phyloP scores from a whole-genome alignment of 208 protist species.

The Balamuthia mandrillaris region DNA sequence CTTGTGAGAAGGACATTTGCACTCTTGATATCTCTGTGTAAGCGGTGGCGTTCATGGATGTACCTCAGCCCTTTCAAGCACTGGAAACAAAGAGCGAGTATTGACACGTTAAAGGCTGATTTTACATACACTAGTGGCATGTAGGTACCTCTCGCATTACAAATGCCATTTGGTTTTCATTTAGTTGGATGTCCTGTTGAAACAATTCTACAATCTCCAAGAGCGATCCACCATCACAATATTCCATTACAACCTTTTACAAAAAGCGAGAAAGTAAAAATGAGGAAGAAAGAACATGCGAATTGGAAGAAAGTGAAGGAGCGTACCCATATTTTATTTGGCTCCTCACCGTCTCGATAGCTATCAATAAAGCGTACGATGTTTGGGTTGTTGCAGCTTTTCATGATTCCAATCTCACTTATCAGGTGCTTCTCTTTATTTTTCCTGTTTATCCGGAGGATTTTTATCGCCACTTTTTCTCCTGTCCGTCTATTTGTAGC shows the following conservation, averaged over 20 bases:
- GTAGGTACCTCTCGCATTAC: constrained; percentile 37
- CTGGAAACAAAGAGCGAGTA: constrained; percentile 26
- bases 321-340: neutral
- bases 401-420: constrained; percentile 72
- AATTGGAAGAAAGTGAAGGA: neutral
- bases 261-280: neutral
- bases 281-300: neutral
- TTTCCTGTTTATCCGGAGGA: constrained; percentile 66
- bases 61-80: constrained; percentile 58
- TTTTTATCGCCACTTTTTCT: constrained; percentile 70
- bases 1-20: constrained; percentile 73
- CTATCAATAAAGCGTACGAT: constrained; percentile 72
- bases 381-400: constrained; percentile 60
- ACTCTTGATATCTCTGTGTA: constrained; percentile 80
- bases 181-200: constrained; percentile 44
- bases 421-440: constrained; percentile 66
- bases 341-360: constrained; percentile 59
- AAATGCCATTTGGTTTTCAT: constrained; percentile 59
- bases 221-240: constrained; percentile 63
- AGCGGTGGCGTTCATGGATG: constrained; percentile 63
- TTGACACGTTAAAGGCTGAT: neutral
- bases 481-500: constrained; percentile 34
- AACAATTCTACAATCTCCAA: constrained; percentile 62
- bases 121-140: neutral
- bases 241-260: constrained; percentile 74